A percentile compares a stretch with the other conserved stretches of the same genome.
phyloP scores from a whole-genome alignment of 768 basidiomycete genomes.

The Calocera viscosa region DNA sequence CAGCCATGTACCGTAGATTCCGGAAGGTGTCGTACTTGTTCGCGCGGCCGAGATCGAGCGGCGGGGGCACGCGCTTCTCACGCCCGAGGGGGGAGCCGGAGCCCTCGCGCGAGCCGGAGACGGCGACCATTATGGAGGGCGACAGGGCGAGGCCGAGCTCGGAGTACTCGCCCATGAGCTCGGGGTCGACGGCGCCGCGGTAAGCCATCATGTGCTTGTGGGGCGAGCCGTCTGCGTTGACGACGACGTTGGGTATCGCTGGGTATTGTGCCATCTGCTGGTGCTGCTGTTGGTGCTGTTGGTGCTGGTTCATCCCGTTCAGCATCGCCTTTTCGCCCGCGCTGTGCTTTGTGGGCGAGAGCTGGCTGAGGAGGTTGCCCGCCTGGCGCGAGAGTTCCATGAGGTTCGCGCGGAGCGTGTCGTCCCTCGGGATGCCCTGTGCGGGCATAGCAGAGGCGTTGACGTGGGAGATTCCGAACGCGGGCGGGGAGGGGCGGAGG shows the following conservation, averaged over 20 bases:
- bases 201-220: slow-evolving; percentile 3
- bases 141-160: background rate
- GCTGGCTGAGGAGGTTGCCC: slow-evolving; percentile 1
- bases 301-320: background rate
- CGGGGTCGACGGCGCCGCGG: background rate
- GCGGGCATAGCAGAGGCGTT: background rate
- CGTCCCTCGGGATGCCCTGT: background rate
- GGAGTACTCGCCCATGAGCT: background rate
- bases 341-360: background rate
- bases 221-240: background rate
- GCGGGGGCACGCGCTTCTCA: slow-evolving; percentile 3
- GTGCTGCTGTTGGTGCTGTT: background rate
- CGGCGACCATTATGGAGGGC: background rate
- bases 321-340: background rate
- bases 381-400: slow-evolving; percentile 7
- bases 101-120: background rate
- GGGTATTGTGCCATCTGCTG: slow-evolving; percentile 4
- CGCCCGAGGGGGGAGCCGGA: background rate
- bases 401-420: slow-evolving; percentile 3
- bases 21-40: slow-evolving; percentile 7
- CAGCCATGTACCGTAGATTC: background rate
- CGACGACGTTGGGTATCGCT: background rate
- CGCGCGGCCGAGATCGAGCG: background rate
- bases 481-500: slow-evolving; percentile 4
- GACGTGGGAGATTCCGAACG: background rate